These are phyloP conservation scores for Citrullus amarus DNA, from an alignment of 306 rosid genomes.

Conservation along the genomic window DNA sequence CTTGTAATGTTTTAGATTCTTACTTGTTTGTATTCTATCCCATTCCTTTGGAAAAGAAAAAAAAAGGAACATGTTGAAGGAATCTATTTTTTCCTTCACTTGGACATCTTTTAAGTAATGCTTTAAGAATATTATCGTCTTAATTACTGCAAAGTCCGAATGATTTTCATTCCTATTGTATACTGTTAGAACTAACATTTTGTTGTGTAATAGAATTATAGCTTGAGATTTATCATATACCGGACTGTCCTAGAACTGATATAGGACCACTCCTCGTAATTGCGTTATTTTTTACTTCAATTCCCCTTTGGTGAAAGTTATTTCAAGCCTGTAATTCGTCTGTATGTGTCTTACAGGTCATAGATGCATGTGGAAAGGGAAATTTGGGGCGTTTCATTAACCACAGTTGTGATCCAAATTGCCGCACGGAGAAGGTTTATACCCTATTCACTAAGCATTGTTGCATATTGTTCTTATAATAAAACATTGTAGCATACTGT, in stretches of 20 bases:
- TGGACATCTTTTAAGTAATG: neutral
- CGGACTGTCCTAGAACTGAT: neutral
- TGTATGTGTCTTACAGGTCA: conserved; percentile 44
- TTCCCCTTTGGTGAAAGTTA: neutral
- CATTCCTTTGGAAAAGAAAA: neutral
- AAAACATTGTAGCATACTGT: neutral
- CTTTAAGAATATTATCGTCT: neutral
- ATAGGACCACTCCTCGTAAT: neutral
- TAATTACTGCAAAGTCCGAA: neutral
- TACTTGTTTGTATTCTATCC: neutral
- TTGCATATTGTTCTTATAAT: neutral
- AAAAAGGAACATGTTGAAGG: neutral
- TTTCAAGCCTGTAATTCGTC: neutral
- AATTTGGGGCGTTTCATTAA: conserved; percentile 97
- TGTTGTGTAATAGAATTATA: neutral
- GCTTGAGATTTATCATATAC: neutral
- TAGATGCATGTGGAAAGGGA: conserved; percentile 98
- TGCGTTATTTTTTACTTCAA: neutral
- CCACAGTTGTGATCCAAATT: conserved; percentile 97
- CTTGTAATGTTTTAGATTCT: neutral
- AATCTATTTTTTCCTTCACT: neutral
- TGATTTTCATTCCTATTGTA: neutral
- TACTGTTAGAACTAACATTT: neutral
- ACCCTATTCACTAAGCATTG: neutral
- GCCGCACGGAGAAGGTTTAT: conserved; percentile 92